These are phyloP conservation scores for Dionaea muscipula DNA, from an alignment of 179 eudicot genomes.

Conservation along the genomic window DNA sequence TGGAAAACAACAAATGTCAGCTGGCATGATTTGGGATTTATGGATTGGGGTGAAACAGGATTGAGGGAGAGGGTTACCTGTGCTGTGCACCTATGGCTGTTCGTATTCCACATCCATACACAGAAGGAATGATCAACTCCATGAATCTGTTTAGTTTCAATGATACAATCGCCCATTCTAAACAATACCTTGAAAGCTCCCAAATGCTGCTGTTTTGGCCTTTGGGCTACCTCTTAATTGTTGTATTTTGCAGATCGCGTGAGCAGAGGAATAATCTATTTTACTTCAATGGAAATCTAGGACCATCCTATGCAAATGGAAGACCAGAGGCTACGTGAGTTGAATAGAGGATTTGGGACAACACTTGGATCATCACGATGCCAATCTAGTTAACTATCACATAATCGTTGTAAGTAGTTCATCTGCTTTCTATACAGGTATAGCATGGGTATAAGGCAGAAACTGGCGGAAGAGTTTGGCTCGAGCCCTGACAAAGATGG, in stretches of 20 bases:
- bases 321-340: slow-evolving; percentile 86
- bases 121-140: no score
- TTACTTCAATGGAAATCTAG: slow-evolving; percentile 93
- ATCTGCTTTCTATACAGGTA: slow-evolving; percentile 37
- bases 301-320: slow-evolving; percentile 73
- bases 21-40: no score
- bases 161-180: no score
- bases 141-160: no score
- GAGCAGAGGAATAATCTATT: slow-evolving; percentile 56
- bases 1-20: no score
- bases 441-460: slow-evolving; percentile 97
- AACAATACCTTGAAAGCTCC: no score
- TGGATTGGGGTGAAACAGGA: no score
- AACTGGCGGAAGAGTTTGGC: slow-evolving; percentile 73
- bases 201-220: no score
- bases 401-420: slow-evolving; percentile 1
- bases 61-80: no score
- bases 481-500: slow-evolving; percentile 71
- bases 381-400: not conserved
- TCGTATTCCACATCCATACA: no score
- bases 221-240: slow-evolving; percentile 1
- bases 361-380: not conserved
- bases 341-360: not conserved
- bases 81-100: no score
- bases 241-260: slow-evolving; percentile 52